Base-by-base conservation (phyloP, 2,329 filamentous ascomycete genomes). In the Aspergillus caelatus region DNA sequence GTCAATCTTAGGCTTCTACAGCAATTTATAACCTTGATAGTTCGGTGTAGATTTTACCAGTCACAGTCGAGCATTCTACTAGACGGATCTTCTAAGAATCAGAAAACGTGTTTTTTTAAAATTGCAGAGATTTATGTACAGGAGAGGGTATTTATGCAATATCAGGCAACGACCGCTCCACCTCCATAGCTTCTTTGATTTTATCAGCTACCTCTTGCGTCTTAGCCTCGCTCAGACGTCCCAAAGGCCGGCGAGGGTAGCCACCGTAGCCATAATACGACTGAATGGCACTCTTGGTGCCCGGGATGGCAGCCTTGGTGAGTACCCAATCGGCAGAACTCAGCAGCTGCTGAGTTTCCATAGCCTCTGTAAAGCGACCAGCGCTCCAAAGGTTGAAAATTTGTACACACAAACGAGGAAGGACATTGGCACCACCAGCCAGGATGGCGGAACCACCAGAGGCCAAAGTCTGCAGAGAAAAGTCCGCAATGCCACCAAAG, bases 401-500 rank as follows among this genome's bases (percentile, higher is more conserved):
- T 75, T 87, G 88, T 61, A 91, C 91, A 73, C 92, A 95, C 14
- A 91, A 83, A 82, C 94, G 94, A 62, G 93, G 93, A 78, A 94
- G 87, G 62, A 96, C 92, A 74, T 96, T 96, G 65, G 92, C 93
- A 55, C 91, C 91, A 46, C 93, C 93, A 16, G 92, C 92, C 71
- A 96, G 93, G 78, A 95, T 94, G 56, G 93, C 93, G 60, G 88
- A 91, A 55, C 92, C 92, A 30, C 92, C 92, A 57, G 89, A 91
- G 60, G 89, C 86, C 12, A 94, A 85, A 1, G 92, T 95, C 81
- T 96, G 93, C 48, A 92, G 83, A 4, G 91, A 91, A 78, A 96
- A 96, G 79, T 96, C 93, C 71, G 91, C 93, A 78, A 96, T 92
- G 70, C 93, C 93, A 54, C 92, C 92, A 73, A 96, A 94, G 26